Evolutionary conservation across 208 protist genomes (phyloP).

Genomic region (Entamoeba nuttalli): DNA sequence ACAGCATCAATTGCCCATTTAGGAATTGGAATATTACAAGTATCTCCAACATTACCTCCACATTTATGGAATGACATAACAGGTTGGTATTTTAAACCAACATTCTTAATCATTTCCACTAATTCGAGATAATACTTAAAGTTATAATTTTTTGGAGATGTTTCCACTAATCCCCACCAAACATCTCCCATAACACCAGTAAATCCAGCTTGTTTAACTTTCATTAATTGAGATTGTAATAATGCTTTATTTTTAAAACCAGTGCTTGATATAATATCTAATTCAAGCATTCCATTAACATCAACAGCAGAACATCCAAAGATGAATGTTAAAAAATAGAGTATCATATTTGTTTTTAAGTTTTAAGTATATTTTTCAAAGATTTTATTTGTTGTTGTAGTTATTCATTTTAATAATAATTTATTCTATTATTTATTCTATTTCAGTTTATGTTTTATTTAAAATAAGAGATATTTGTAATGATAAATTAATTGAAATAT

Average conservation of each 20-base stretch:
- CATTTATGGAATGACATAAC: constrained; percentile 49
- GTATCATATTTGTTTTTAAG: no score
- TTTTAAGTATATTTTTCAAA: no score
- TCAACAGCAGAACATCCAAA: not conserved
- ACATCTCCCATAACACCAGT: constrained; percentile 56
- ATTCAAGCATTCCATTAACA: constrained; percentile 46
- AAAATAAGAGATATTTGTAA: no score
- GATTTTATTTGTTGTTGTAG: no score
- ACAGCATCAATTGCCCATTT: constrained; percentile 40
- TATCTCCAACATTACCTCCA: constrained; percentile 57
- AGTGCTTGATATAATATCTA: constrained; percentile 32
- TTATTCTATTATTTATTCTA: no score
- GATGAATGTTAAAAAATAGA: no score
- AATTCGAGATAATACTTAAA: constrained; percentile 30
- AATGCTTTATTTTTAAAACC: constrained; percentile 28
- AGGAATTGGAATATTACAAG: constrained; percentile 46
- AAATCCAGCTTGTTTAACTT: constrained; percentile 29
- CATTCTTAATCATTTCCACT: constrained; percentile 14
- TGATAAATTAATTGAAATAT: no score
- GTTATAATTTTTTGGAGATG: constrained; percentile 42
- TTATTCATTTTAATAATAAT: no score
- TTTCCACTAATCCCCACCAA: constrained; percentile 56
- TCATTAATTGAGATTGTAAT: constrained; percentile 10
- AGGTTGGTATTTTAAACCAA: constrained; percentile 41
- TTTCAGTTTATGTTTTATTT: no score